Evolutionary conservation across 306 rosid genomes (phyloP), one percentile per base, ranked within the genome.

Genomic region (Inga oerstediana): DNA sequence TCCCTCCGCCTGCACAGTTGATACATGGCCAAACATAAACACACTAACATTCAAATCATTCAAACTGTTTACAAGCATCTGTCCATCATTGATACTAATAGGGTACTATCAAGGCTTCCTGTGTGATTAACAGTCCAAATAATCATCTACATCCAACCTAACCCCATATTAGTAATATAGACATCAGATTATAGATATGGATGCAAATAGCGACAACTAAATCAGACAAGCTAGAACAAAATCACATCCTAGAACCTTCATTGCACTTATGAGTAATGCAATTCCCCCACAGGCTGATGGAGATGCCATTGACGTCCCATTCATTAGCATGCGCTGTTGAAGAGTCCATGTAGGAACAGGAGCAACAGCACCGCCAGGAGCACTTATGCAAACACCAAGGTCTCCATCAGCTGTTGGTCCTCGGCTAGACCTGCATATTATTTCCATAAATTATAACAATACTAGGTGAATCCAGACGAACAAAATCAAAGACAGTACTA

Each of bases 311-410:
- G 99, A 96, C 6, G 99, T 96, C 90, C 99, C 99, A 83, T 94
- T 96, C 99, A 94, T 94, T 71, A 96, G 98, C 99, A 87, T 96
- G 39, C 99, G 97, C 54, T 91, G 86, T 82, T 96, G 99, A 78
- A 96, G 98, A 84, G 99, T 96, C 99, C 99, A 96, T 1, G 94
- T 96, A 66, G 99, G 99, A 85, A 96, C 99, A 54, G 98, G 97
- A 85, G 99, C 98, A 85, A 96, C 94, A 87, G 99, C 99, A 39
- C 97, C 98, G 49, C 99, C 99, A 56, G 99, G 99, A 83, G 99
- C 99, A 73, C 99, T 96, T 79, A 96, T 74, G 87, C 89, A 85
- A 81, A 96, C 97, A 81, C 98, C 99, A 81, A 96, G 90, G 84
- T 94, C 97, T 86, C 99, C 99, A 86, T 96, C 99, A 51, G 97